Evolutionary conservation across 2,329 filamentous ascomycete species (phyloP).

Genomic region (Alternaria angustiovoidea): DNA sequence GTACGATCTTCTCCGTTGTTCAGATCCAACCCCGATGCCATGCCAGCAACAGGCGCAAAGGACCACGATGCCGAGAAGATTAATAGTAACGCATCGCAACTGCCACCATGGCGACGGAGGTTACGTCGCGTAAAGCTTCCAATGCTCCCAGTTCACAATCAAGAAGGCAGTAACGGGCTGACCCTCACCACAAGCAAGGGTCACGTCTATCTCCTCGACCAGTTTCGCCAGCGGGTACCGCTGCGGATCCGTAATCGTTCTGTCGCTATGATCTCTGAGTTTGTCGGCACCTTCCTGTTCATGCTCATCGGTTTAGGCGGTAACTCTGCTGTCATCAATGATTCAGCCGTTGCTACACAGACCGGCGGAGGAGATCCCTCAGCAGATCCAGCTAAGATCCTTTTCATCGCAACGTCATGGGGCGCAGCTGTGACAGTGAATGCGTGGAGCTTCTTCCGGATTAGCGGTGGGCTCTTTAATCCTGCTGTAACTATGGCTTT

Average conservation of each 20-base stretch:
- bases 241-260: not conserved
- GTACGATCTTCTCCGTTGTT: no score
- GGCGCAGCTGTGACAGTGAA: conserved; percentile 1
- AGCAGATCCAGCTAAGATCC: conserved; percentile 3
- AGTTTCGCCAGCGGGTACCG: no score
- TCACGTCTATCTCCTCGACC: no score
- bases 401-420: not conserved
- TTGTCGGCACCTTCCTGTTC: not conserved
- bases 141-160: no score
- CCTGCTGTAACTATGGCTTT: not conserved
- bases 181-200: no score
- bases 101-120: no score
- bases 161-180: no score
- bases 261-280: not conserved
- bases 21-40: no score
- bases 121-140: no score
- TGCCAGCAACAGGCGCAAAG: no score
- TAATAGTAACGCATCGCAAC: no score
- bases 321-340: not conserved
- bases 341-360: not conserved
- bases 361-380: not conserved
- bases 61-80: no score
- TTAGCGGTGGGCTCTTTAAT: conserved; percentile 1
- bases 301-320: not conserved
- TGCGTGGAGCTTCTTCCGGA: conserved; percentile 2